Evolutionary conservation across 441 rosid species (phyloP).

Genomic region (Lepidium campestre): DNA sequence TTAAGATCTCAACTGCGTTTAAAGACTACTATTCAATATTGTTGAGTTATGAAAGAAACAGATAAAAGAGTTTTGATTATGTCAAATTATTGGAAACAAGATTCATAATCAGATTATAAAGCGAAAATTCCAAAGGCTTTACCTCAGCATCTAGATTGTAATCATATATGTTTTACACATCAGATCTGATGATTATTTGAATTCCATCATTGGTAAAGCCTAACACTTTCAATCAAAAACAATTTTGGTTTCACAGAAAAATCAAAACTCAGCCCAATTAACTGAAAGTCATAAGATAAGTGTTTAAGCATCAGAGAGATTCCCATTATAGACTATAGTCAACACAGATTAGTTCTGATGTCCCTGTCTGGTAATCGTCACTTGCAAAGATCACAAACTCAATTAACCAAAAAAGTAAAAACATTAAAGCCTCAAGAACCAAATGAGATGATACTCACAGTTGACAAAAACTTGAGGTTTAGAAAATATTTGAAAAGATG

Average conservation of each 20-base stretch:
- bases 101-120: neutral
- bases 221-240: neutral
- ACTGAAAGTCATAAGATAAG: neutral
- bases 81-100: neutral
- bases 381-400: constrained; percentile 25
- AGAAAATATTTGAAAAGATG: neutral
- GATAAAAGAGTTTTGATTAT: neutral
- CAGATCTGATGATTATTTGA: constrained; percentile 33
- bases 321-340: constrained; percentile 30
- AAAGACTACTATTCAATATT: neutral
- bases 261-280: neutral
- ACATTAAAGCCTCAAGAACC: neutral
- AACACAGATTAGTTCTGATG: constrained; percentile 41
- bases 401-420: neutral
- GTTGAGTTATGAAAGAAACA: neutral
- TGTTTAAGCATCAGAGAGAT: constrained; percentile 48
- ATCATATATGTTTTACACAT: constrained; percentile 17
- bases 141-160: constrained; percentile 30
- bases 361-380: constrained; percentile 63
- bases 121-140: neutral
- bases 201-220: constrained; percentile 30
- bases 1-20: neutral
- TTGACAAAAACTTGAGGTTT: constrained; percentile 15
- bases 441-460: neutral
- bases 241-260: neutral